Base-by-base conservation (phyloP, 805 yeast genomes). In the Saccharomyces kudriavzevii region DNA sequence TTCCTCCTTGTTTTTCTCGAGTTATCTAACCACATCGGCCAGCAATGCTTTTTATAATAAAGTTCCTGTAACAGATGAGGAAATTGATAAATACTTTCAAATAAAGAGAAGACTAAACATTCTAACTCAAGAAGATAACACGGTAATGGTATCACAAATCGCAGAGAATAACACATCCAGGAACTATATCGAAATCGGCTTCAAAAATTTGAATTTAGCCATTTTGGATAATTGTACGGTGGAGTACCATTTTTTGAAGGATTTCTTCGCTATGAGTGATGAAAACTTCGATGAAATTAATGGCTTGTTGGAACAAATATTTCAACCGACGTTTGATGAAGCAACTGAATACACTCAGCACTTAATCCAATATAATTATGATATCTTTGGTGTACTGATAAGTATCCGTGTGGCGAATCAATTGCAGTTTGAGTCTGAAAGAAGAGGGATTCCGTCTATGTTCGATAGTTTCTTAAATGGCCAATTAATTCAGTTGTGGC, bases 141-240 rank as follows among this genome's bases (percentile, higher is more conserved):
- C 85, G 1, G 91, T 85, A 0, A 81, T 90, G 73, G 81, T 87
- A 4, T 88, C 91, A 0, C 91, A 87, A 63, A 87, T 89, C 35
- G 96, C 96, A 0, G 96, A 90, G 67, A 79, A 84, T 14, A 84
- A 83, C 52, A 82, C 83, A 3, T 74, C 78, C 56, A 73, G 77
- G 14, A 83, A 84, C 61, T 82, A 86, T 80, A 72, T 87, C 52
- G 97, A 90, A 61, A 79, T 79, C 52, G 83, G 87, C 0, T 89
- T 83, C 67, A 75, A 85, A 54, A 87, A 85, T 61, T 83, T 89
- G 72, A 83, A 83, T 58, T 68, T 83, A 31, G 91, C 95, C 0
- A 64, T 90, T 8, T 65, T 85, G 43, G 96, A 89, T 64, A 90
- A 89, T 67, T 81, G 84, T 17, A 75, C 84, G 2, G 89, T 83